Percentiles rank a stretch among this genome's conserved stretches.
Conservation (phyloP, 257 asterid genomes). For the Solanum medicagineum region DNA sequence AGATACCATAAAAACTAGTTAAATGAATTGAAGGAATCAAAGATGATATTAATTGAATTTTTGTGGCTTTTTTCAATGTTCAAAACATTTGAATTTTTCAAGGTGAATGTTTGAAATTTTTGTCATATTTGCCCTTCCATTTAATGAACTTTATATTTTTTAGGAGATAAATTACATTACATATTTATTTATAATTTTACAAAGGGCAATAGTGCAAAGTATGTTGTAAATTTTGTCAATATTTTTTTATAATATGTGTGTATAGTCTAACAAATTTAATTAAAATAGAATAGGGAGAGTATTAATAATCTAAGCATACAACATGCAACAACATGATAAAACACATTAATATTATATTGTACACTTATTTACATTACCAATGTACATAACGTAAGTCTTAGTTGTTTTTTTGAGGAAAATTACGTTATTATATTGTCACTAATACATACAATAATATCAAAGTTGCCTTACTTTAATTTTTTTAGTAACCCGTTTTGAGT, state of each 20-base stretch:
- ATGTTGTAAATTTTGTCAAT: too few relatives aligned
- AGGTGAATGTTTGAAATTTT: too few relatives aligned
- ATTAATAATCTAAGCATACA: background rate
- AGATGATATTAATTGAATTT: background rate
- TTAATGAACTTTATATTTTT: too few relatives aligned
- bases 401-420: background rate
- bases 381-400: background rate
- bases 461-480: background rate
- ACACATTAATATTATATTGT: background rate
- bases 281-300: too few relatives aligned
- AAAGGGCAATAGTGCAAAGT: too few relatives aligned
- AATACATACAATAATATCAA: background rate
- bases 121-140: too few relatives aligned
- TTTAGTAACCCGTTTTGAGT: background rate
- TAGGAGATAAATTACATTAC: too few relatives aligned
- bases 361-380: background rate
- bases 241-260: too few relatives aligned
- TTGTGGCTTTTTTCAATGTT: too few relatives aligned
- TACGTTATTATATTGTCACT: background rate
- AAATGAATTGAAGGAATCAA: background rate
- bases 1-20: background rate
- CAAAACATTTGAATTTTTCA: too few relatives aligned
- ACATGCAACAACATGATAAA: background rate
- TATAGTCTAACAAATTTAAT: too few relatives aligned
- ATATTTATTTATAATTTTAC: too few relatives aligned